Evolutionary conservation across 1,139 yeast species (phyloP).

Genomic region (Yamadazyma dushanensis): DNA sequence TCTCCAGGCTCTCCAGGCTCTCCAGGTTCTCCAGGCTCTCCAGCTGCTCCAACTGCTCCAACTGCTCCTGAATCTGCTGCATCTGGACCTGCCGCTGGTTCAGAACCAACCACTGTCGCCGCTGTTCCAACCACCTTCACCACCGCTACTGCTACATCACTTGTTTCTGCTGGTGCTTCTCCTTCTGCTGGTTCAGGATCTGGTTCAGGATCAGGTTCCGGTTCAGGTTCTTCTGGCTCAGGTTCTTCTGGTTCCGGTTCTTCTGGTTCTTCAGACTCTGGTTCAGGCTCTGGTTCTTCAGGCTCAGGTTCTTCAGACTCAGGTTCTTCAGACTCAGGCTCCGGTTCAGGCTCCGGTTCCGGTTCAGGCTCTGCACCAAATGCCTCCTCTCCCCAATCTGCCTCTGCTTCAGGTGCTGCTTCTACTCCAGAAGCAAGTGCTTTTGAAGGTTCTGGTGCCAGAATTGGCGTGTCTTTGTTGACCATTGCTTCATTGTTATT

Average conservation of each 20-base stretch:
- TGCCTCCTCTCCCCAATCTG: background rate
- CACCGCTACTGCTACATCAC: background rate
- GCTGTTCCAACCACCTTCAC: background rate
- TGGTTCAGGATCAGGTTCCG: conserved; percentile 6
- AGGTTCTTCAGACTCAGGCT: conserved; percentile 4
- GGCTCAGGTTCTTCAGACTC: conserved; percentile 2
- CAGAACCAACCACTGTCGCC: background rate
- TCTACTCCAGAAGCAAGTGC: conserved; percentile 7
- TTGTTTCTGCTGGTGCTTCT: conserved; percentile 2
- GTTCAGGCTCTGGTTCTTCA: conserved; percentile 6
- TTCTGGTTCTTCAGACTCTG: conserved; percentile 1
- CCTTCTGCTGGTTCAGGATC: conserved; percentile 5
- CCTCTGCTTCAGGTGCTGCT: no score
- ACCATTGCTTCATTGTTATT: conserved; percentile 8
- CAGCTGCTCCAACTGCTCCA: conserved; percentile 3
- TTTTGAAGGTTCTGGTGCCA: conserved; percentile 11
- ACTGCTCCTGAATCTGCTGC: conserved; percentile 9
- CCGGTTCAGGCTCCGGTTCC: conserved; percentile 3
- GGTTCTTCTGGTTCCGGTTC: conserved; percentile 1
- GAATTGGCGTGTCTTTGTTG: conserved; percentile 7
- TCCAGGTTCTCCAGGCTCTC: conserved; percentile 5
- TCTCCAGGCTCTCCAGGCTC: conserved; percentile 5
- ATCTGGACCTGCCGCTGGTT: conserved; percentile 6
- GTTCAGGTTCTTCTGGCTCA: conserved; percentile 5
- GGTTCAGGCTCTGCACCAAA: conserved; percentile 8